phyloP scores from a whole-genome alignment of 768 basidiomycete species.

The Boletellus emodensis region DNA sequence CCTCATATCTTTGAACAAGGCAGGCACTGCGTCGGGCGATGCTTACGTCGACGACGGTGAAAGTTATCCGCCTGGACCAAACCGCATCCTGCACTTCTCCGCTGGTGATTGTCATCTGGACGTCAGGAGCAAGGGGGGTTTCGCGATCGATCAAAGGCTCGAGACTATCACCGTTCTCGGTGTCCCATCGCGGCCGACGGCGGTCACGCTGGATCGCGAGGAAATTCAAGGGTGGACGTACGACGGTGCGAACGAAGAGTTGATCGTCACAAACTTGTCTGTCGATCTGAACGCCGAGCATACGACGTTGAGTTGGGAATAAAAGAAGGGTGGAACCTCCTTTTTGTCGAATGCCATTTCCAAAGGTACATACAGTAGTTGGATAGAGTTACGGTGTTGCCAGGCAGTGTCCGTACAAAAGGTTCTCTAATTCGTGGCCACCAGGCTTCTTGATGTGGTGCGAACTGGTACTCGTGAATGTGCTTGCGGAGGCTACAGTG shows the following conservation, averaged over 20 bases:
- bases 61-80: neutral
- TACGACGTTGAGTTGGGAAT: slow-evolving; percentile 35
- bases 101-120: slow-evolving; percentile 21
- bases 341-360: neutral
- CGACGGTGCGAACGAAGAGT: slow-evolving; percentile 33
- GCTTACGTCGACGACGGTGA: slow-evolving; percentile 70
- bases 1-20: slow-evolving; percentile 49
- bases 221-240: slow-evolving; percentile 39
- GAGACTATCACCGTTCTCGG: slow-evolving; percentile 58
- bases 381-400: too few relatives aligned
- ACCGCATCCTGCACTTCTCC: neutral
- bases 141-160: slow-evolving; percentile 41
- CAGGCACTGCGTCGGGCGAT: slow-evolving; percentile 51
- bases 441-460: too few relatives aligned
- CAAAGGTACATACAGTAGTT: neutral
- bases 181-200: slow-evolving; percentile 37
- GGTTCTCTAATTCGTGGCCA: too few relatives aligned
- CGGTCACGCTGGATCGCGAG: slow-evolving; percentile 39
- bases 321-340: neutral
- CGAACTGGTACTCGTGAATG: too few relatives aligned
- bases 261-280: slow-evolving; percentile 37
- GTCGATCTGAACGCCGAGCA: slow-evolving; percentile 41
- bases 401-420: too few relatives aligned
- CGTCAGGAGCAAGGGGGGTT: slow-evolving; percentile 34
- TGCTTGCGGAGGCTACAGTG: too few relatives aligned